Evolutionary conservation across 305 asterid genomes (phyloP).

Genomic region (Fraxinus paxiana): DNA sequence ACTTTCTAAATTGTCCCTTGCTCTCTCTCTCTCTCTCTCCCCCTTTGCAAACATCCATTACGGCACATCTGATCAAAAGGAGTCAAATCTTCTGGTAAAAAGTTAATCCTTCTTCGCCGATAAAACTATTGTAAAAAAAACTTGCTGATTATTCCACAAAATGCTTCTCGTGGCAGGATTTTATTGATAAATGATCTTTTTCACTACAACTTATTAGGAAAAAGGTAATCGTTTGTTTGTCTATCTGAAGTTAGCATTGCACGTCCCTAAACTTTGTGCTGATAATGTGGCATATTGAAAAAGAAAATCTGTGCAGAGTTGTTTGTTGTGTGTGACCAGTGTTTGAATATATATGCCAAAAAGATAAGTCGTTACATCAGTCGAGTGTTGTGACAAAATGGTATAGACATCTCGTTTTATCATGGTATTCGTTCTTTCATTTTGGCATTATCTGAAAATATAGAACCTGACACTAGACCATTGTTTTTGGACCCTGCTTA

Average conservation of each 20-base stretch:
- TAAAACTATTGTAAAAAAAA: background rate
- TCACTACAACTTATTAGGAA: background rate
- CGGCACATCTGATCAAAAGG: background rate
- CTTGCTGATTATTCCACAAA: background rate
- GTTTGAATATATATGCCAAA: background rate
- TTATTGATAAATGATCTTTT: background rate
- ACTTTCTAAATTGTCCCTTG: background rate
- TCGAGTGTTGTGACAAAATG: background rate
- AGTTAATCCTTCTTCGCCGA: background rate
- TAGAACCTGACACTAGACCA: background rate
- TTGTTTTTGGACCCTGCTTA: background rate
- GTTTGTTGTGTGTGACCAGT: background rate
- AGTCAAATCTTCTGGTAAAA: background rate
- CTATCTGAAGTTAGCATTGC: background rate
- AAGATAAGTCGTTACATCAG: background rate
- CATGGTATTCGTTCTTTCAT: background rate
- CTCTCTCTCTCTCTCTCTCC: background rate
- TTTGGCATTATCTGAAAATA: background rate
- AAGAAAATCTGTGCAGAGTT: background rate
- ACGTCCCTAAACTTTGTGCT: background rate
- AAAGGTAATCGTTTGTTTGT: background rate
- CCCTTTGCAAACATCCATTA: background rate
- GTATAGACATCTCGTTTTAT: background rate
- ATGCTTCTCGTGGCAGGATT: background rate
- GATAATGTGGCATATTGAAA: background rate